These are phyloP conservation scores for Arthrinium phaeospermum DNA, from an alignment of 2,329 filamentous ascomycete genomes.

Conservation along the genomic window DNA sequence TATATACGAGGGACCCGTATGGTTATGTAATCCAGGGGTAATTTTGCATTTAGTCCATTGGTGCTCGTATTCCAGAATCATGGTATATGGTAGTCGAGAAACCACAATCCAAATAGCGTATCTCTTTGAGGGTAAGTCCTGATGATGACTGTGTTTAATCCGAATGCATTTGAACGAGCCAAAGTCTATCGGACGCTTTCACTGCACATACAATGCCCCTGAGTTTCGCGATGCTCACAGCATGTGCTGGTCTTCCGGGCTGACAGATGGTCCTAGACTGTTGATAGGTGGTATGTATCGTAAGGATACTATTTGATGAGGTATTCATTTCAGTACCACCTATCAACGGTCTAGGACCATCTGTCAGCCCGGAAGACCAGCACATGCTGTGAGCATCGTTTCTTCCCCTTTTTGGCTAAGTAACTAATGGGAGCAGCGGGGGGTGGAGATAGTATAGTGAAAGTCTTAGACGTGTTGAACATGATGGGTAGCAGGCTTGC, in stretches of 20 bases:
- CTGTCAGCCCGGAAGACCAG: background rate
- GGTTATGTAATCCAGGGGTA: background rate
- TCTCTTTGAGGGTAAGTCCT: background rate
- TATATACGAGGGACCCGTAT: background rate
- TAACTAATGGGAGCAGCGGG: too few species aligned
- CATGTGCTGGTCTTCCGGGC: background rate
- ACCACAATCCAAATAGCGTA: background rate
- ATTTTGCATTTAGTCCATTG: background rate
- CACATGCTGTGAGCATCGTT: background rate
- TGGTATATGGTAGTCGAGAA: background rate
- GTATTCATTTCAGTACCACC: too few species aligned
- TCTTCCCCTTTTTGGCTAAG: too few species aligned
- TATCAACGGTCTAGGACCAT: background rate
- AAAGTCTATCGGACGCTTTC: background rate
- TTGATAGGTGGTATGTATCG: background rate
- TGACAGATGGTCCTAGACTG: background rate
- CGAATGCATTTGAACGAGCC: background rate
- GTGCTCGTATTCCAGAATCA: background rate
- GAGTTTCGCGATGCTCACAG: background rate
- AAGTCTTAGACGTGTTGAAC: too few species aligned
- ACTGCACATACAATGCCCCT: background rate
- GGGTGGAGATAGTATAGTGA: too few species aligned
- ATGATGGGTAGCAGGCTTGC: too few species aligned
- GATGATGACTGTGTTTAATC: background rate
- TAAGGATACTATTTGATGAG: too few species aligned